Evolutionary conservation across 495 filamentous ascomycete species (phyloP), one percentile per base, ranked within the genome.

Genomic region (Penicillium chermesinum): DNA sequence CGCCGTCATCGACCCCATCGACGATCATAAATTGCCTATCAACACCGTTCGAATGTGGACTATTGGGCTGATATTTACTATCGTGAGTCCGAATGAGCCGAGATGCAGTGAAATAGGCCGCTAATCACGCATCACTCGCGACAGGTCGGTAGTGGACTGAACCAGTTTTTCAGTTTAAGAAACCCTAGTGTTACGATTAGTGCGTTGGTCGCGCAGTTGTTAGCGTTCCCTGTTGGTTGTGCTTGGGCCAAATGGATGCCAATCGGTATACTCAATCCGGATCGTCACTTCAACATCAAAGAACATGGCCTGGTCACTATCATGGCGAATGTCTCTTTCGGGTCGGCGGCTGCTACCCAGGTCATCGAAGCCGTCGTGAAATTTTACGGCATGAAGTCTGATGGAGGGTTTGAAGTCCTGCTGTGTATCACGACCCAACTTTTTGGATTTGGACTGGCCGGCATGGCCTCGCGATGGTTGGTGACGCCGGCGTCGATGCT

Each of bases 401-500:
- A 84, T 15, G 72, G 85, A 18, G 70, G 78, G 2, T 89, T 87
- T 57, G 80, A 87, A 55, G 59, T 88, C n/a, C 52, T 90, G 4
- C 65, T 88, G 38, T 77, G 74, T 12, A 71, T 90, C 33, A 84
- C 84, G 2, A 88, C 84, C 1, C 86, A 90, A 59, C 71, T 83
- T 13, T 74, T 89, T 33, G 85, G 86, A 0, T 87, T 87, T 57
- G 86, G 85, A 2, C 74, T 90, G 41, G 85, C 85, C 0, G 86
- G 86, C 1, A 57, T 82, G 48, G 70, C 70, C 20, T 67, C 77
- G 13, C 70, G 76, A 22, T 83, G 79, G 67, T 66, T 83, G 16
- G 79, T 83, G 19, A 78, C 84, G 6, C 90, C 90, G 5, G 83
- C 85, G 36, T 84, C 87, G 14, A 95, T 96, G 88, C 86, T 95